phyloP scores from a whole-genome alignment of 208 protist genomes.

The Leishmania amazonensis region DNA sequence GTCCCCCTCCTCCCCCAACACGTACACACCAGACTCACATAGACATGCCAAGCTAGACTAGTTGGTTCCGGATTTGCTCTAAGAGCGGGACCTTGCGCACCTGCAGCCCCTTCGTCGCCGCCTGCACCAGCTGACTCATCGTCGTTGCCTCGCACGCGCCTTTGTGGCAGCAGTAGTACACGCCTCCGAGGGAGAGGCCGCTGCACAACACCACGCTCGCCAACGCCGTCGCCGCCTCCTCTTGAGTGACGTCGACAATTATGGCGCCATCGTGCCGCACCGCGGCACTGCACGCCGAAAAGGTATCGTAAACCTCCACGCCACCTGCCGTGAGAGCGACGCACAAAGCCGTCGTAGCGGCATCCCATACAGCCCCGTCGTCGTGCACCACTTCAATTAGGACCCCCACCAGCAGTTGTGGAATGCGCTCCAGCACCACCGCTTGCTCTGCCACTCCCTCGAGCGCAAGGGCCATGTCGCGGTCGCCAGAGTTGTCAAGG shows the following conservation, averaged over 20 bases:
- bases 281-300: conserved; percentile 70
- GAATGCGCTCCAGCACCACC: conserved; percentile 71
- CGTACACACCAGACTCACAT: neutral
- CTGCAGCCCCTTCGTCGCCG: conserved; percentile 49
- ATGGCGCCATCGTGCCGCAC: conserved; percentile 61
- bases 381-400: conserved; percentile 74
- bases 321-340: conserved; percentile 64
- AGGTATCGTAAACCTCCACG: conserved; percentile 70
- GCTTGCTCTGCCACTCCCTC: conserved; percentile 83
- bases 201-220: conserved; percentile 54
- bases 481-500: conserved; percentile 31
- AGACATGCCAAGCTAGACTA: neutral
- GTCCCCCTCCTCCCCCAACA: too few relatives aligned
- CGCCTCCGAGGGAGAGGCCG: conserved; percentile 45
- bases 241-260: conserved; percentile 49
- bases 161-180: conserved; percentile 62
- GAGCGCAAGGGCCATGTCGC: conserved; percentile 65
- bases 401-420: conserved; percentile 79
- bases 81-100: conserved; percentile 47
- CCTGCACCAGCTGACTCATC: conserved; percentile 48
- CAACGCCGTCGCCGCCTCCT: conserved; percentile 44
- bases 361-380: conserved; percentile 78
- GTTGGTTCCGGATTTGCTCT: conserved; percentile 43
- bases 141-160: conserved; percentile 69
- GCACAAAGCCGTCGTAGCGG: conserved; percentile 63